Evolutionary conservation across 495 filamentous ascomycete genomes (phyloP).

Genomic region (Penicillium mononematosum): DNA sequence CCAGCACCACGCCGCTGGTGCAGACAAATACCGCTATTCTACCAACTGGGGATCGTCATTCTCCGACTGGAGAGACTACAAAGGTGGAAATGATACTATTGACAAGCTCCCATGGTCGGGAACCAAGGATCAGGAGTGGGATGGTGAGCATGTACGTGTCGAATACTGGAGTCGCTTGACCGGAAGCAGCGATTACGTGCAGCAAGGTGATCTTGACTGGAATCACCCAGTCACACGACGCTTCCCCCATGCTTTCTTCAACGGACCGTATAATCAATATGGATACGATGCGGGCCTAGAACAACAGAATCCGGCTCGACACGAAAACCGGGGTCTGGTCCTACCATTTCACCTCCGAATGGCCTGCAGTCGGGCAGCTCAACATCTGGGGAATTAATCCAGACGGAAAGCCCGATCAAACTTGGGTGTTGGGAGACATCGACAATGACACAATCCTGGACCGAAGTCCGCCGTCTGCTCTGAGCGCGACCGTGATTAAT

Average conservation of each 20-base stretch:
- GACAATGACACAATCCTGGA: constrained; percentile 61
- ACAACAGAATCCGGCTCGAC: constrained; percentile 53
- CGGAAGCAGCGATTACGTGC: constrained; percentile 63
- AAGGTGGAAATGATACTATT: constrained; percentile 46
- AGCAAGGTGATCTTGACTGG: constrained; percentile 57
- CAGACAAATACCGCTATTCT: constrained; percentile 62
- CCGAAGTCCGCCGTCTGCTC: constrained; percentile 58
- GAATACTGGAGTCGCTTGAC: constrained; percentile 66
- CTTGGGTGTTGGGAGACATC: constrained; percentile 57
- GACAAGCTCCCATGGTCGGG: constrained; percentile 55
- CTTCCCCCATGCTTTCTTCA: constrained; percentile 63
- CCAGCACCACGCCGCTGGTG: constrained; percentile 61
- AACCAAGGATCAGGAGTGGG: constrained; percentile 60
- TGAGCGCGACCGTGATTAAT: constrained; percentile 57
- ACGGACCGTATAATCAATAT: constrained; percentile 66
- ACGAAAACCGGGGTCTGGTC: constrained; percentile 53
- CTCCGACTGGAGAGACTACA: constrained; percentile 59
- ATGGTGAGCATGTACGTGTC: constrained; percentile 62
- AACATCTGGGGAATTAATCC: constrained; percentile 70
- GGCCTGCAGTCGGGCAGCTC: constrained; percentile 61
- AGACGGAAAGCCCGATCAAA: constrained; percentile 61
- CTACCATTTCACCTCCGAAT: constrained; percentile 62
- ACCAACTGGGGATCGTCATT: constrained; percentile 60
- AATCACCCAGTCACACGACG: constrained; percentile 38
- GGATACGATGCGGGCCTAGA: constrained; percentile 63